Evolutionary conservation across 495 filamentous ascomycete species (phyloP).

Genomic region (Neurospora sp.): DNA sequence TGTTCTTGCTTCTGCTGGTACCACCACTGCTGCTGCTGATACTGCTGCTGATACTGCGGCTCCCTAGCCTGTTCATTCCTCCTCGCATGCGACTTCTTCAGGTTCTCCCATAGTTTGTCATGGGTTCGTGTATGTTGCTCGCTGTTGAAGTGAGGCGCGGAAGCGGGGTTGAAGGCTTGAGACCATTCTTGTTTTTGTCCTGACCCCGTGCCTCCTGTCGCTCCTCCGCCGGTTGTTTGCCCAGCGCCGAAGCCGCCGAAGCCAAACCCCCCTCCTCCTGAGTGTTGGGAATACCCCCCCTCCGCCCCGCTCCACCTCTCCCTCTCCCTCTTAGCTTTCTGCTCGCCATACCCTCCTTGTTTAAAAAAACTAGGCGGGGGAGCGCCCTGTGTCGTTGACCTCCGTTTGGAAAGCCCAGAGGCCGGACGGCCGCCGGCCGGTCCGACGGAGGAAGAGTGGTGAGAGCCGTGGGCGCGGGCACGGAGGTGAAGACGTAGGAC

Average conservation of each 20-base stretch:
- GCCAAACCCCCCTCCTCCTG: not conserved
- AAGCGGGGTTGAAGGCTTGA: constrained; percentile 13
- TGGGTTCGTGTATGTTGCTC: constrained; percentile 49
- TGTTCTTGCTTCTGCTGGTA: constrained; percentile 28
- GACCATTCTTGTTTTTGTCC: constrained; percentile 20
- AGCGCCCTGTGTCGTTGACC: constrained; percentile 64
- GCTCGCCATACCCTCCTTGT: constrained; percentile 60
- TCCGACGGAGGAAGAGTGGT: constrained; percentile 36
- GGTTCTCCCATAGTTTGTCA: not conserved
- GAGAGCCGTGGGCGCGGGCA: constrained; percentile 28
- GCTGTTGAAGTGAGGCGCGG: constrained; percentile 55
- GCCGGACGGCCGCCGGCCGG: constrained; percentile 61
- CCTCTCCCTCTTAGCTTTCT: constrained; percentile 41
- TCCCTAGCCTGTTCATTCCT: not conserved
- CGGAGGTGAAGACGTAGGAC: constrained; percentile 30
- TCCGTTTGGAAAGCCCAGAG: constrained; percentile 69
- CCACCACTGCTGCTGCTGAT: constrained; percentile 19
- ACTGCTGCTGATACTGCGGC: not conserved
- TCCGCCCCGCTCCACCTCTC: constrained; percentile 34
- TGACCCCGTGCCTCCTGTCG: too few relatives aligned
- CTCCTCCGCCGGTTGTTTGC: too few relatives aligned
- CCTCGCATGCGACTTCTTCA: not conserved
- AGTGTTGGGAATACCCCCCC: not conserved
- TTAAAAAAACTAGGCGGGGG: constrained; percentile 85
- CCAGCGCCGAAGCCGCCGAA: not conserved